Evolutionary conservation across 192 early-diverging fungal species (phyloP).

Genomic region (Linnemannia zychae): DNA sequence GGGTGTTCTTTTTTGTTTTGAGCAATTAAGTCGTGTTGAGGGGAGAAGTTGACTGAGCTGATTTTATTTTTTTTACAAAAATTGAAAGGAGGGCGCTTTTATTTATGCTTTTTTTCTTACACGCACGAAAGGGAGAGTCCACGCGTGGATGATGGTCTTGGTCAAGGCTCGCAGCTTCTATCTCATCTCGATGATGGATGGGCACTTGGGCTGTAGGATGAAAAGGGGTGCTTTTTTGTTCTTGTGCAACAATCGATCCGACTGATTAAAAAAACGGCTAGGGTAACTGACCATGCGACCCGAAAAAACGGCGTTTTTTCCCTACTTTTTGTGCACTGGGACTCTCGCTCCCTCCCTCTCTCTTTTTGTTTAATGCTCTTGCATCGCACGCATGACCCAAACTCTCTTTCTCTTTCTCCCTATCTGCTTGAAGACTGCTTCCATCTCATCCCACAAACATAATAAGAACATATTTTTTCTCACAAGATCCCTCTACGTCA

Average conservation of each 20-base stretch:
- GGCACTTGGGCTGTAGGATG: too few species aligned
- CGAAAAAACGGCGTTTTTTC: not conserved
- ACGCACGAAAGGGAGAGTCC: not conserved
- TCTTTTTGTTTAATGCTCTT: not conserved
- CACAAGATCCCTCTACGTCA: not conserved
- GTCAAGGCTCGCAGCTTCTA: not conserved
- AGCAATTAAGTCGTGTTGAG: not conserved
- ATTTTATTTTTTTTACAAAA: too few species aligned
- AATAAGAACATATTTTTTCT: too few species aligned
- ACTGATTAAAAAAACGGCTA: not conserved
- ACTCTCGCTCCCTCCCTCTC: too few species aligned
- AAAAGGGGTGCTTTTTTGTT: not conserved
- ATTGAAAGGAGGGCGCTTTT: not conserved
- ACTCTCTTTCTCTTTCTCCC: too few species aligned
- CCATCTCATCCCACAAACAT: too few species aligned
- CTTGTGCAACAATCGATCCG: not conserved
- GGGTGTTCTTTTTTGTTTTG: not conserved
- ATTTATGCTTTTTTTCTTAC: not conserved
- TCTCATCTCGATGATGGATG: not conserved
- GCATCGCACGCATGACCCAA: too few species aligned
- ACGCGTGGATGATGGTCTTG: not conserved
- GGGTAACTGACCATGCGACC: not conserved
- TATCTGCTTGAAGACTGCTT: too few species aligned
- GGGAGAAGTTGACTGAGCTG: too few species aligned
- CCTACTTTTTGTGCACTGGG: too few species aligned